Evolutionary conservation across 75 land plant genomes (phyloP).

Genomic region (Picea sitchensis): DNA sequence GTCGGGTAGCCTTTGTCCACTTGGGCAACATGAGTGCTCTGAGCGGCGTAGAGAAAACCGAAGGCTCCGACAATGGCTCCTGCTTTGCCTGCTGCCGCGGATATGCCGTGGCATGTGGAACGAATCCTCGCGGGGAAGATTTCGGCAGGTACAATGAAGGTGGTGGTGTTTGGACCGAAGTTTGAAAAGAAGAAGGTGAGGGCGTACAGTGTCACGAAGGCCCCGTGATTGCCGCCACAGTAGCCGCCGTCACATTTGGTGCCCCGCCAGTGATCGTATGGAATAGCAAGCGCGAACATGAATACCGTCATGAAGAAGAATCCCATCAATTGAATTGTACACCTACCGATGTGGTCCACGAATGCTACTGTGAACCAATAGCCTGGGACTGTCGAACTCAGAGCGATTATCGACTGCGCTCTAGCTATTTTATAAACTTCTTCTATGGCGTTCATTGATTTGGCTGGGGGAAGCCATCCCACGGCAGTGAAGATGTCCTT

Average conservation of each 20-base stretch:
- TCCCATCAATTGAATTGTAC: constrained; percentile 23
- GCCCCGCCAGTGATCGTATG: constrained; percentile 18
- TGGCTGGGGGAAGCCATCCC: constrained; percentile 33
- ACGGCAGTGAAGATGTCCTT: constrained; percentile 36
- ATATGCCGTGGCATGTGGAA: constrained; percentile 42
- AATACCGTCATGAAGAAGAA: constrained; percentile 18
- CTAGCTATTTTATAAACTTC: constrained; percentile 12
- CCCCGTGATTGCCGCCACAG: constrained; percentile 14
- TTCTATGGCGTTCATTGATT: background rate
- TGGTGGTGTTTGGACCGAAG: constrained; percentile 33
- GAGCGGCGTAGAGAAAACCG: constrained; percentile 49
- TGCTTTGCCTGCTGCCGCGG: constrained; percentile 27
- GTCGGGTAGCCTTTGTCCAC: constrained; percentile 33
- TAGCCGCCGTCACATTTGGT: too few relatives aligned
- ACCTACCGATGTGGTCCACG: constrained; percentile 24
- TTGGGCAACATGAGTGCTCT: constrained; percentile 21
- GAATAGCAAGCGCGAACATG: constrained; percentile 32
- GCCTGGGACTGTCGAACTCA: constrained; percentile 35
- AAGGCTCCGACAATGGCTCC: constrained; percentile 53
- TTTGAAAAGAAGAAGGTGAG: constrained; percentile 30
- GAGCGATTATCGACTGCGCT: constrained; percentile 33
- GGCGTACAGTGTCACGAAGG: constrained; percentile 25
- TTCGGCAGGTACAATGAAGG: constrained; percentile 57
- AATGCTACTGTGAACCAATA: constrained; percentile 36
- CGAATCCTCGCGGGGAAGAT: constrained; percentile 48